Evolutionary conservation across 139 green algal species (phyloP).

Genomic region (Eudorina sp.): DNA sequence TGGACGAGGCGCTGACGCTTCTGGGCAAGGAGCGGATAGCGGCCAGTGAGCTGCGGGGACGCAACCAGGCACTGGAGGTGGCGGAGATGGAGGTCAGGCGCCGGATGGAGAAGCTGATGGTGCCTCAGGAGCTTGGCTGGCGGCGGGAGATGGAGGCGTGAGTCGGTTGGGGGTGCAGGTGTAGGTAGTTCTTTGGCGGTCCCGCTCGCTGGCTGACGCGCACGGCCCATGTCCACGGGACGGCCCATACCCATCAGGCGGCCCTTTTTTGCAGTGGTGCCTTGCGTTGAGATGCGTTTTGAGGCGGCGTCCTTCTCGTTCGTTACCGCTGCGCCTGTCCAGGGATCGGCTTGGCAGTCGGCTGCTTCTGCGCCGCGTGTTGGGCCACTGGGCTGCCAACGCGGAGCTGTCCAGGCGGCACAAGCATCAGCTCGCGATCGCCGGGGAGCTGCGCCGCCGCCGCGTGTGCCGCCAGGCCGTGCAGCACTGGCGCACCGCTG

Average conservation of each 20-base stretch:
- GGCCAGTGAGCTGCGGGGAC: not conserved
- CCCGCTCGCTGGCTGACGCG: too few species aligned
- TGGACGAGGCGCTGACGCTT: slow-evolving; percentile 19
- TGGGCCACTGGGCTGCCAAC: slow-evolving; percentile 25
- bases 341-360: slow-evolving; percentile 17
- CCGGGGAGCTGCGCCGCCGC: not conserved
- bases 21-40: slow-evolving; percentile 8
- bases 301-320: too few species aligned
- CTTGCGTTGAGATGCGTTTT: too few species aligned
- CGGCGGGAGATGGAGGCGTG: slow-evolving; percentile 2
- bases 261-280: too few species aligned
- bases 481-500: slow-evolving; percentile 11
- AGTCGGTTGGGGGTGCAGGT: slow-evolving; percentile 3
- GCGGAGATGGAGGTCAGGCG: not conserved
- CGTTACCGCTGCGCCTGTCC: not conserved
- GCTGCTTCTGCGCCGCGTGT: slow-evolving; percentile 19
- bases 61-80: not conserved
- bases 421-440: not conserved
- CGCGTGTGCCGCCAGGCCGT: not conserved
- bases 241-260: too few species aligned
- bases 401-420: not conserved
- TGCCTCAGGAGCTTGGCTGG: not conserved
- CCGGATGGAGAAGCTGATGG: not conserved
- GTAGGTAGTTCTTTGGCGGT: too few species aligned
- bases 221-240: too few species aligned